Evolutionary conservation across 257 asterid genomes (phyloP), one percentile per base, ranked within the genome.

Genomic region (Penstemon davidsonii): DNA sequence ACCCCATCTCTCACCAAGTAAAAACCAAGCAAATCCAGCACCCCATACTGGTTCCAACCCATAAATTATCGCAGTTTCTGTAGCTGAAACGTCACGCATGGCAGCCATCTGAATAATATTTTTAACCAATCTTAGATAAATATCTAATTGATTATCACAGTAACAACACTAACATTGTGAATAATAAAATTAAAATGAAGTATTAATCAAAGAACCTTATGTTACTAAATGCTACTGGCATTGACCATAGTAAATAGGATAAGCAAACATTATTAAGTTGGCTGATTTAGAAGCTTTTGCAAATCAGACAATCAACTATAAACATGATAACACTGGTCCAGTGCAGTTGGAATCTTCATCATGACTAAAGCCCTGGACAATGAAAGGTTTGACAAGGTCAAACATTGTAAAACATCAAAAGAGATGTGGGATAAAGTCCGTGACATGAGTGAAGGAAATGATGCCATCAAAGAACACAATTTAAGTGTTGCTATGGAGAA

Each of bases 1-100:
- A 50, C 90, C 96, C 96, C 96, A 89, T 73, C 96, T 85, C 83
- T 89, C 96, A 53, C 95, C 96, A 62, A 89, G 96, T 41, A 85
- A 81, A 67, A 83, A 80, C 95, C 96, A 89, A 50, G 96, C 96
- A 76, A 89, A 87, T 75, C 87, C 90, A 60, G 95, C 95, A 69
- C 96, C 92, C 96, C 95, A 87, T 47, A 89, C 81, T 33, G 95
- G 96, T 75, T 89, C 96, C 81, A 89, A 60, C 44, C 95, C 95
- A 71, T 89, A 89, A 33, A 89, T 79, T 54, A 87, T 87, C 47
- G 96, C 96, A 46, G 96, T 72, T 73, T 89, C 96, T 54, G 95
- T 79, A 12, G 95, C 95, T 2, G 91, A 82, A 77, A 89, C 90
- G 72, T 89, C 89, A 57, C 83, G 74, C 95, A 89, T 85, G 36